Conservation (phyloP, 2,329 filamentous ascomycete species). For the Cyclaneusma minus region DNA sequence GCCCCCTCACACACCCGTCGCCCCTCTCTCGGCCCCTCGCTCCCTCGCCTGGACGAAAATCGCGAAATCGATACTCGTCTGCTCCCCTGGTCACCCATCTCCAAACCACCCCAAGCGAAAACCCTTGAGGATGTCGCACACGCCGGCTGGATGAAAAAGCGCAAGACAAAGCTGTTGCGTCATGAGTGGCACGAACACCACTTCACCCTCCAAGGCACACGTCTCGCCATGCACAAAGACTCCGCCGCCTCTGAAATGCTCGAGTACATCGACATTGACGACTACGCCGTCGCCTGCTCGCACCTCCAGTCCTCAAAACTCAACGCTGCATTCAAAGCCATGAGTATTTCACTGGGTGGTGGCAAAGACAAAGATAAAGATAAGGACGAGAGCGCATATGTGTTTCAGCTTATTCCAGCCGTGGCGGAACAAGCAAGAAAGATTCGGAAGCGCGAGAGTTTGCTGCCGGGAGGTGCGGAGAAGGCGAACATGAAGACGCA, state of each 20-base stretch:
- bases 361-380: constrained; percentile 32
- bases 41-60: too few relatives aligned
- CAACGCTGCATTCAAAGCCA: constrained; percentile 71
- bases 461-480: constrained; percentile 23
- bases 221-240: constrained; percentile 62
- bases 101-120: constrained; percentile 8
- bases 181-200: constrained; percentile 92
- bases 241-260: constrained; percentile 35
- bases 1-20: too few relatives aligned
- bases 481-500: constrained; percentile 69
- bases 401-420: constrained; percentile 68
- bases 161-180: constrained; percentile 73
- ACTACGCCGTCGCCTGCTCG: constrained; percentile 78
- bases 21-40: too few relatives aligned
- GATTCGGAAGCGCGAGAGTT: constrained; percentile 27
- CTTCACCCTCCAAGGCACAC: constrained; percentile 67
- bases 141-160: constrained; percentile 86
- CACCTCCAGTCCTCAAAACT: constrained; percentile 68
- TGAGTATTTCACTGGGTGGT: constrained; percentile 45
- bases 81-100: constrained; percentile 35
- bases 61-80: too few relatives aligned
- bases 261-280: constrained; percentile 74
- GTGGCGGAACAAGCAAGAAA: constrained; percentile 27
- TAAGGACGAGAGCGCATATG: constrained; percentile 52
- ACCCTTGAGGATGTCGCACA: constrained; percentile 42